Evolutionary conservation across 1,284 basidiomycete species (phyloP).

Genomic region (Microbotryomycetes sp.): DNA sequence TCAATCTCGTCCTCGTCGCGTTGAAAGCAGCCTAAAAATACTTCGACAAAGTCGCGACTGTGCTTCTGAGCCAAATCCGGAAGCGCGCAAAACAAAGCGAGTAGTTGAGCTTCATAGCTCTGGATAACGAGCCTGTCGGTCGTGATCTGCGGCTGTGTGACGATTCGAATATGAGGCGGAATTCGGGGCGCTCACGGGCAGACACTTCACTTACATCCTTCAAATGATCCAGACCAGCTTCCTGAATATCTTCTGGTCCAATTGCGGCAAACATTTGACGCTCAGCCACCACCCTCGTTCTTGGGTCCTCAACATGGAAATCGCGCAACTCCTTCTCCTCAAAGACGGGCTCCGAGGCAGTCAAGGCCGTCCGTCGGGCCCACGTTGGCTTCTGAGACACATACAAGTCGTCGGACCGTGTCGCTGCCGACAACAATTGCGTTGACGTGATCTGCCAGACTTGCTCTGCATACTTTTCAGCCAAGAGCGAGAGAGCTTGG

Average conservation of each 20-base stretch:
- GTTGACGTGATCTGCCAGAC: conserved; percentile 62
- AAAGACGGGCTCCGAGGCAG: conserved; percentile 22
- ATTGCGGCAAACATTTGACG: background rate
- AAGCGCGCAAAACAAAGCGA: conserved; percentile 59
- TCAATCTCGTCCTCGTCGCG: conserved; percentile 32
- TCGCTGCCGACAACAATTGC: conserved; percentile 30
- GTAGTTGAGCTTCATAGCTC: conserved; percentile 72
- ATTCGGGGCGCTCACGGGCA: conserved; percentile 1
- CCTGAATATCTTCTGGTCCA: background rate
- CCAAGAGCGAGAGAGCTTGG: conserved; percentile 56
- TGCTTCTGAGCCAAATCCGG: conserved; percentile 70
- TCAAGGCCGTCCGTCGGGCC: conserved; percentile 1
- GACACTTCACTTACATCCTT: conserved; percentile 42
- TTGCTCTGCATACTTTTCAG: conserved; percentile 55
- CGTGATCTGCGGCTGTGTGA: conserved; percentile 51
- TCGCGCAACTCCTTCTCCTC: conserved; percentile 35
- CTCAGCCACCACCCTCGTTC: background rate
- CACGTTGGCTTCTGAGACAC: conserved; percentile 27
- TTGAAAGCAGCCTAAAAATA: conserved; percentile 58
- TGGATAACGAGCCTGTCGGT: conserved; percentile 62
- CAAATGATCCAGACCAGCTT: conserved; percentile 2
- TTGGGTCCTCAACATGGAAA: conserved; percentile 22
- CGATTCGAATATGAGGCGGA: too few species aligned
- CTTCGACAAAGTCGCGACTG: conserved; percentile 67
- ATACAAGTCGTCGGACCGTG: conserved; percentile 15